Conservation (phyloP, 495 filamentous ascomycete species). For the Aeminium ludgeri region DNA sequence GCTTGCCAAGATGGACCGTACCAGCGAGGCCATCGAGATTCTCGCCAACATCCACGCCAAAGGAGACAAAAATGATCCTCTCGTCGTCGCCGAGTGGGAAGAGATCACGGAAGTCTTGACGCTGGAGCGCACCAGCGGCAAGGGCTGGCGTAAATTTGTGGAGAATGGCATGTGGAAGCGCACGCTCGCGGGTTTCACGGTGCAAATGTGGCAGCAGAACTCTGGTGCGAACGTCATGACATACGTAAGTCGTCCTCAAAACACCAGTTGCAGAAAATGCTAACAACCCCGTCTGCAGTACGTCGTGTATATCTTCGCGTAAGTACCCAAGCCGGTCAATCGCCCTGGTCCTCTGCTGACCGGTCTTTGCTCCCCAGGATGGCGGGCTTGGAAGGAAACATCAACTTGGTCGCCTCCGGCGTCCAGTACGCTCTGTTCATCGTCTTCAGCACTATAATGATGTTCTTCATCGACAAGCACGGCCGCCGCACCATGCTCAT, state of each 20-base stretch:
- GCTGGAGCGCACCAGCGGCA: conserved; percentile 36
- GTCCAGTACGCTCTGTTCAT: conserved; percentile 66
- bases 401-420: conserved; percentile 48
- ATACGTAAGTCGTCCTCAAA: too few species aligned
- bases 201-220: conserved; percentile 58
- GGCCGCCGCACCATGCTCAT: conserved; percentile 58
- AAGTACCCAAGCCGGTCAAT: too few species aligned
- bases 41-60: conserved; percentile 55
- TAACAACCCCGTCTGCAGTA: too few species aligned
- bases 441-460: conserved; percentile 48
- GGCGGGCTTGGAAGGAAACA: conserved; percentile 45
- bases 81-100: conserved; percentile 55
- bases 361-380: too few species aligned
- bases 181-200: conserved; percentile 49
- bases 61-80: conserved; percentile 46
- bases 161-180: conserved; percentile 53
- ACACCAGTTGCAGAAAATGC: too few species aligned
- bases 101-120: conserved; percentile 46
- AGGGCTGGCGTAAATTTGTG: conserved; percentile 43
- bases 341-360: too few species aligned
- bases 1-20: conserved; percentile 52
- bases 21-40: conserved; percentile 47
- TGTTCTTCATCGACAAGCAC: conserved; percentile 55
- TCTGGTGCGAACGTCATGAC: conserved; percentile 41
- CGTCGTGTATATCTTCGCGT: too few species aligned